phyloP scores from a whole-genome alignment of 2,329 filamentous ascomycete genomes.

The Septoria petroselini region DNA sequence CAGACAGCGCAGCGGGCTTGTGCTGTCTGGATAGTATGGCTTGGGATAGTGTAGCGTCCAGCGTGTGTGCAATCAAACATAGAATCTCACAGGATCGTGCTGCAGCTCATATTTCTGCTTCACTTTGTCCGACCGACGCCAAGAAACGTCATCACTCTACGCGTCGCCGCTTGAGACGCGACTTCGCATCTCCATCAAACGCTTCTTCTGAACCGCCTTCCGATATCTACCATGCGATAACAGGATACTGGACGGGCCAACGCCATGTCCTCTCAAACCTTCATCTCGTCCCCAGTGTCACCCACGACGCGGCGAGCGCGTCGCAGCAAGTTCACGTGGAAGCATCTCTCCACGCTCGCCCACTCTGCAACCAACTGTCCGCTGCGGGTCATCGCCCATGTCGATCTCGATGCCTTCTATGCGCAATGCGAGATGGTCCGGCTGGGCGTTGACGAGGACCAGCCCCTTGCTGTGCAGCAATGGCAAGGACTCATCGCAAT shows the following conservation, averaged over 20 bases:
- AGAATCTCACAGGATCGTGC: too few relatives aligned
- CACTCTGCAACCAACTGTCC: constrained; percentile 69
- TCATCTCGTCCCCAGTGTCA: constrained; percentile 33
- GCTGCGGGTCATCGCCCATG: constrained; percentile 81
- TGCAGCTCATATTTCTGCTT: too few relatives aligned
- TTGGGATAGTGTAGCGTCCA: neutral
- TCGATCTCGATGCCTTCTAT: constrained; percentile 97
- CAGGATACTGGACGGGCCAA: neutral
- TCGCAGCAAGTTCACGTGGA: constrained; percentile 77
- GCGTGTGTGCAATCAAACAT: too few relatives aligned
- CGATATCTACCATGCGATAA: constrained; percentile 15
- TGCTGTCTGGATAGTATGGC: neutral
- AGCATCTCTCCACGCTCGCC: constrained; percentile 73
- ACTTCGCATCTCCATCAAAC: too few relatives aligned
- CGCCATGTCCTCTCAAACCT: constrained; percentile 30
- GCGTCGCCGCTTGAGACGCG: too few relatives aligned
- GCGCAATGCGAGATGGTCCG: constrained; percentile 90
- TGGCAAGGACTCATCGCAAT: constrained; percentile 94
- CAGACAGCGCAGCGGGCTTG: neutral
- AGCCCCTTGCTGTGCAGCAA: constrained; percentile 89
- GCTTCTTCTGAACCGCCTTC: too few relatives aligned
- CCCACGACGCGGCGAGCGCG: constrained; percentile 26
- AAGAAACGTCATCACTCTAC: too few relatives aligned
- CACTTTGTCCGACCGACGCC: too few relatives aligned
- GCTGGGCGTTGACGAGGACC: constrained; percentile 67